These are phyloP conservation scores for Citrus trifoliata DNA, from an alignment of 345 rosid genomes.

Conservation along the genomic window DNA sequence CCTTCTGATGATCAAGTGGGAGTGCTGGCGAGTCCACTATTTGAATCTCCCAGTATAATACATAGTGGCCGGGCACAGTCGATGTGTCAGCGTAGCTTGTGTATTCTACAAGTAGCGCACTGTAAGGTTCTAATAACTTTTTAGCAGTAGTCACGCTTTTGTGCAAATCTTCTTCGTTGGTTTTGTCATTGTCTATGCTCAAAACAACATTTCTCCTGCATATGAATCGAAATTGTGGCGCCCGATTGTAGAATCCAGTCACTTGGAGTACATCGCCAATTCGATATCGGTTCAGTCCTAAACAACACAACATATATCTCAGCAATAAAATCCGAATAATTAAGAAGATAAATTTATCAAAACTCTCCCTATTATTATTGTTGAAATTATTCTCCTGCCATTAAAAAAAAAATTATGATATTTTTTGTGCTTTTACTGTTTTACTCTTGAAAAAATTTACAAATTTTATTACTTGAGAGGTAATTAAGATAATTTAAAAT, in stretches of 20 bases:
- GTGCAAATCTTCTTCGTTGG: slow-evolving; percentile 64
- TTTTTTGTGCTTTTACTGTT: too few relatives aligned
- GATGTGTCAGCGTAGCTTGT: slow-evolving; percentile 57
- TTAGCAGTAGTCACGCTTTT: slow-evolving; percentile 46
- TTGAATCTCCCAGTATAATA: slow-evolving; percentile 56
- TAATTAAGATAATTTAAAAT: too few relatives aligned
- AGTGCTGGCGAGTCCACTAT: slow-evolving; percentile 4
- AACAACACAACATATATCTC: background rate
- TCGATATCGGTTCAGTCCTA: slow-evolving; percentile 56
- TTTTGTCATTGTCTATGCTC: slow-evolving; percentile 67
- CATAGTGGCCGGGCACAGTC: slow-evolving; percentile 61
- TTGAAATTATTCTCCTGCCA: too few relatives aligned
- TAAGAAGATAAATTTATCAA: too few relatives aligned
- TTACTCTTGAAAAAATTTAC: too few relatives aligned
- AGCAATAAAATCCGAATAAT: too few relatives aligned
- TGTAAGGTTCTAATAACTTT: slow-evolving; percentile 45
- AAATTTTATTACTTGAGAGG: too few relatives aligned
- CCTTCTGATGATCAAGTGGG: slow-evolving; percentile 19
- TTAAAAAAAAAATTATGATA: too few relatives aligned
- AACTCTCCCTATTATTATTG: too few relatives aligned
- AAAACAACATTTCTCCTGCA: slow-evolving; percentile 64
- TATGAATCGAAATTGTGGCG: slow-evolving; percentile 66
- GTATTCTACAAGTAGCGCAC: slow-evolving; percentile 55
- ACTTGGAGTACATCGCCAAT: slow-evolving; percentile 67
- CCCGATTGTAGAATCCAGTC: slow-evolving; percentile 53